Conservation (phyloP, 129 eudicot species). For the Calendula officinalis region DNA sequence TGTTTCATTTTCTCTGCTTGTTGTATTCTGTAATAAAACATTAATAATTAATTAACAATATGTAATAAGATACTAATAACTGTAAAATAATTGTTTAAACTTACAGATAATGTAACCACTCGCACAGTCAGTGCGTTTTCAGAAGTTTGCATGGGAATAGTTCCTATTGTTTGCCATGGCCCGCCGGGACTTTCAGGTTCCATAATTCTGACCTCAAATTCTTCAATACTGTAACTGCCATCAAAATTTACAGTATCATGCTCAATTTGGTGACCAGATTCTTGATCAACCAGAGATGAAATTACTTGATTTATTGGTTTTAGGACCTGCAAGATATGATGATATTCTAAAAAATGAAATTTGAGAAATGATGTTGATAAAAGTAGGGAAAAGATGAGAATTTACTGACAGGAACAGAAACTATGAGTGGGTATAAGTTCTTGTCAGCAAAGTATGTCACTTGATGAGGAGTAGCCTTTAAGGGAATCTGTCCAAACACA, state of each 20-base stretch:
- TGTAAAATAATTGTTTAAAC: conserved; percentile 28
- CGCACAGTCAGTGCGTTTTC: conserved; percentile 96
- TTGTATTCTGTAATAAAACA: conserved; percentile 58
- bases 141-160: conserved; percentile 87
- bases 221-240: conserved; percentile 83
- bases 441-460: conserved; percentile 92
- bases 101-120: conserved; percentile 81
- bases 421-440: conserved; percentile 86
- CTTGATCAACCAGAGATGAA: conserved; percentile 90
- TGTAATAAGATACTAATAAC: not conserved
- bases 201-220: conserved; percentile 87
- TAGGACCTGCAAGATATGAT: conserved; percentile 42
- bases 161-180: conserved; percentile 91
- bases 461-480: conserved; percentile 99
- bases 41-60: too few species aligned
- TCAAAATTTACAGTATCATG: conserved; percentile 63
- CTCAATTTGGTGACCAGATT: conserved; percentile 80
- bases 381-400: conserved; percentile 15
- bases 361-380: conserved; percentile 12
- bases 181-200: conserved; percentile 94
- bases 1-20: conserved; percentile 84
- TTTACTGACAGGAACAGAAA: conserved; percentile 85
- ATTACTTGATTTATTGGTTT: conserved; percentile 95
- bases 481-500: conserved; percentile 58
- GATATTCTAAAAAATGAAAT: not conserved